Evolutionary conservation across 108 stramenopile species (phyloP), one percentile per base, ranked within the genome.

Genomic region (Skeletonema potamos): DNA sequence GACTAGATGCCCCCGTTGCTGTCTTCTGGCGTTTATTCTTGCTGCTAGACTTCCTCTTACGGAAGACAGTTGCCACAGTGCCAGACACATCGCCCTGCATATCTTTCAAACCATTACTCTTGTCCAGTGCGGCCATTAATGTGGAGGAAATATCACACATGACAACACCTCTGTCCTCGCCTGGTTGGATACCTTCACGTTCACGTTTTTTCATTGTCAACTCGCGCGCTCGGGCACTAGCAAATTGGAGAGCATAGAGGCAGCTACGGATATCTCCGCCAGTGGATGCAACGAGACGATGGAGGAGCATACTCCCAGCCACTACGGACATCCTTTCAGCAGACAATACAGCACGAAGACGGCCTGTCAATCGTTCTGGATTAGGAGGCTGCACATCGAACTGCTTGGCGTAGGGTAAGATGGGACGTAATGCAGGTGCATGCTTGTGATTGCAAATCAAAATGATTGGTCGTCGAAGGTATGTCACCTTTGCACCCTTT

Each of bases 371-470:
- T 17, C 97, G 83, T 29, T 84, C 58, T 0, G 88, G 80, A 18
- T 82, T 69, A 10, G 94, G 87, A 10, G 89, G 78, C 13, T 74
- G 59, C 58, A 97, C 93, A 65, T 91, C 85, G 61, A 98, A 97
- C 8, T 94, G 84, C 34, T 78, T 75, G 6, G 94, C 91, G 56
- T 82, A 89, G 1, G 92, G 89, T n/a, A 98, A 82, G 27, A 99
- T 82, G 10, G 93, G 88, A n/a, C 96, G 79, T n/a, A 99, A 77
- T 10, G 88, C 86, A 7, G 97, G 96, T 18, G 94, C 94, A 74
- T 94, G 97, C 59, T 91, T 93, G 84, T 98, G 92, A 72, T 99
- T 99, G 86, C 99, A 98, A 81, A 98, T 98, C 68, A 96, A 92
- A 60, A 99, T 97, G 54, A 98, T 84, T 22, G 97, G 97, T 27